Evolutionary conservation across 345 rosid genomes (phyloP), one percentile per base, ranked within the genome.

Genomic region (Isatis tinctoria): DNA sequence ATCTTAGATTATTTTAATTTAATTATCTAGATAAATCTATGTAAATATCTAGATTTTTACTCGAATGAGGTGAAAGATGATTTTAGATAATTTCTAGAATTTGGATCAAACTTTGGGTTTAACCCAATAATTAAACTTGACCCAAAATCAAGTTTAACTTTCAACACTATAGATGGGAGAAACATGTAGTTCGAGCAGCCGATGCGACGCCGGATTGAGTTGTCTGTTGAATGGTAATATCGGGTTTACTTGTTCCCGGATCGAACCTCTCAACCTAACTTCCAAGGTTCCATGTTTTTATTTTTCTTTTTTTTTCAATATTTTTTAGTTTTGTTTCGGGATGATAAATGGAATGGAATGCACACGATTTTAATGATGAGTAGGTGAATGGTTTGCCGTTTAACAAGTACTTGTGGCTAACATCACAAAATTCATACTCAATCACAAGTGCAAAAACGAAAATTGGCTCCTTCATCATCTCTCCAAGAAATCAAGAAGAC

Each of bases 371-470:
- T 78, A 70, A 20, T 76, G 47, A 67, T 72, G 70, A 12, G 76
- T 79, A 94, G 96, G 96, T 87, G 40, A 87, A 86, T 52, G 93
- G 87, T 76, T 74, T 91, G 84, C 80, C 97, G 73, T 91, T 88
- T 84, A 94, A 91, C 82, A 79, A 87, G 30, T 91, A 94, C 45
- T 87, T 97, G 12, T 94, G 96, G 97, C 62, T 94, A 60, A 94
- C 98, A 1, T 88, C 96, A 17, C 99, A 95, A 82, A 95, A 95
- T 76, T 88, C 99, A 1, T 95, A 14, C 62, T 86, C 97, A 11
- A 63, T 78, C 36, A 41, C 72, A 32, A 88, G 85, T 48, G 81
- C 80, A 37, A 80, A 54, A 67, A 79, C 97, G 35, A 63, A 61
- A 16, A 75, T 80, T 17, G 97, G 97, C 27, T 28, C 91, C 1